Evolutionary conservation across 2,329 filamentous ascomycete genomes (phyloP).

Genomic region (Cladophialophora psammophila): DNA sequence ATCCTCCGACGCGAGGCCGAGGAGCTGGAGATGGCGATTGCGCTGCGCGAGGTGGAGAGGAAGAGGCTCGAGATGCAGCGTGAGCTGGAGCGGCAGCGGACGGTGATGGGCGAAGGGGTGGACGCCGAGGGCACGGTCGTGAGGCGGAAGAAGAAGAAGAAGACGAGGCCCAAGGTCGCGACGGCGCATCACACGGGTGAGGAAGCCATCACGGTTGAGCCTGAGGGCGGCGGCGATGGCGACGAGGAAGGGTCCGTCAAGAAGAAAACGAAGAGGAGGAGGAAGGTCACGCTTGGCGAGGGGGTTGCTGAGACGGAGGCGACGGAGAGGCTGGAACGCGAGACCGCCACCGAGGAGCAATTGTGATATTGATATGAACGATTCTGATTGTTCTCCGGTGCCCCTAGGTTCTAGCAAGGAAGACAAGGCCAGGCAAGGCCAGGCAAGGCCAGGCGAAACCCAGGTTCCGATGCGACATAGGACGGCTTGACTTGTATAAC

Average conservation of each 20-base stretch:
- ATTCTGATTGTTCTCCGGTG: too few relatives aligned
- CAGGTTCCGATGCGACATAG: too few relatives aligned
- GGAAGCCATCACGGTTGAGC: neutral
- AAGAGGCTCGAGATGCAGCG: conserved; percentile 82
- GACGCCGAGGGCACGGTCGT: conserved; percentile 56
- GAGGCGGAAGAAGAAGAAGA: conserved; percentile 69
- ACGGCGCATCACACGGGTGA: conserved; percentile 3
- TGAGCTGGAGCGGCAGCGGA: conserved; percentile 51
- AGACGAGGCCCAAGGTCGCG: conserved; percentile 45
- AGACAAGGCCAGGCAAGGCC: too few relatives aligned
- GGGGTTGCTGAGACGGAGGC: conserved; percentile 1
- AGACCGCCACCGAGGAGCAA: neutral
- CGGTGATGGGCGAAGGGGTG: conserved; percentile 55
- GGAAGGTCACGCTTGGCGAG: conserved; percentile 28
- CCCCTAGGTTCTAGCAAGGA: too few relatives aligned
- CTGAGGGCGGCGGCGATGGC: conserved; percentile 14
- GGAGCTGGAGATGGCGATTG: conserved; percentile 86
- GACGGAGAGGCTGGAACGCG: conserved; percentile 1
- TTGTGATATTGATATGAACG: neutral
- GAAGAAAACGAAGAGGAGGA: conserved; percentile 42
- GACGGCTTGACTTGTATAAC: too few relatives aligned
- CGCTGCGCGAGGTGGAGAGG: conserved; percentile 86
- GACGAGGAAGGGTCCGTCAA: conserved; percentile 28
- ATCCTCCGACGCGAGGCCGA: conserved; percentile 74
- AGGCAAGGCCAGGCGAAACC: too few relatives aligned